Evolutionary conservation across 768 basidiomycete species (phyloP).

Genomic region (Tulasnella calospora): DNA sequence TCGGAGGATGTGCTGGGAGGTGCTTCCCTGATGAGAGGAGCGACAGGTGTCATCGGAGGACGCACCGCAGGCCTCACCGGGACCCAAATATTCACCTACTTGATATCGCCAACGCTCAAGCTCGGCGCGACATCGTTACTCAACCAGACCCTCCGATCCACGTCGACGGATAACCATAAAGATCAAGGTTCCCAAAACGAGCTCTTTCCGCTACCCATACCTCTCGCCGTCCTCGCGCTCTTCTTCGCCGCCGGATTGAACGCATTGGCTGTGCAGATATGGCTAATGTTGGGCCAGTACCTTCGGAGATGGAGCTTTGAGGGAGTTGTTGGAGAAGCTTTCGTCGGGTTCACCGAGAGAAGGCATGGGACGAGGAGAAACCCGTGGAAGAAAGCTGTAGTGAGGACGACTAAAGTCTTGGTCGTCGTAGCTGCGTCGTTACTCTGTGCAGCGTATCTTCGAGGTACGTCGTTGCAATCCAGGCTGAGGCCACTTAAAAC

Average conservation of each 20-base stretch:
- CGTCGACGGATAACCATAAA: not conserved
- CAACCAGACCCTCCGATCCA: not conserved
- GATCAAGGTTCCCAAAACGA: slow-evolving; percentile 1
- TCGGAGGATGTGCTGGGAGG: not conserved
- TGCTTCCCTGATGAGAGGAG: not conserved
- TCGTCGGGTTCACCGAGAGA: slow-evolving; percentile 8
- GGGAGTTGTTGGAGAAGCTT: slow-evolving; percentile 21
- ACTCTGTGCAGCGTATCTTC: slow-evolving; percentile 17
- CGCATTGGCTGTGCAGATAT: slow-evolving; percentile 19
- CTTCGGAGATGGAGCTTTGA: slow-evolving; percentile 20
- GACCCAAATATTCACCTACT: slow-evolving; percentile 2
- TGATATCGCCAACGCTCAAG: slow-evolving; percentile 16
- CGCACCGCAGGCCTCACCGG: not conserved
- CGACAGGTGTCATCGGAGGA: not conserved
- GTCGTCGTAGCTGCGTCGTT: not conserved
- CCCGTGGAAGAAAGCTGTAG: slow-evolving; percentile 21
- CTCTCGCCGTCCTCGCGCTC: slow-evolving; percentile 9
- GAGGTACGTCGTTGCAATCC: slow-evolving; percentile 6
- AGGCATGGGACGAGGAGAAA: slow-evolving; percentile 7
- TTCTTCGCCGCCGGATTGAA: slow-evolving; percentile 9
- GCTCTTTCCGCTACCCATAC: slow-evolving; percentile 14
- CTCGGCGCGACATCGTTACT: slow-evolving; percentile 4
- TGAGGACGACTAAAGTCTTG: not conserved
- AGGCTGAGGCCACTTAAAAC: not conserved
- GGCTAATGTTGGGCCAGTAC: slow-evolving; percentile 18